Conservation (phyloP, 164 flowering plant species). For the Hamamelis virginiana region DNA sequence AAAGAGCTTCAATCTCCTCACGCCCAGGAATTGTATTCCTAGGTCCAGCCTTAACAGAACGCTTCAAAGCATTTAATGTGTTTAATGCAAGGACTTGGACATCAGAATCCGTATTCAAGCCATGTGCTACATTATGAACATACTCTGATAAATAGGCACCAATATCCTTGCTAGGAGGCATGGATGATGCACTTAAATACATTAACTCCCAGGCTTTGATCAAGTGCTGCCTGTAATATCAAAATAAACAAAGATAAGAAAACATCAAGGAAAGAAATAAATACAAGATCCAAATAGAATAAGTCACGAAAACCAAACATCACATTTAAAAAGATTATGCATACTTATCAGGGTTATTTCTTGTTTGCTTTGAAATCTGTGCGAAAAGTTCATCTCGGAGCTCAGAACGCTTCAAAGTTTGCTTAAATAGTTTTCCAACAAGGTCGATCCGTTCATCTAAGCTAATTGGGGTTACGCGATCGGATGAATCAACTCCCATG, state of each 20-base stretch:
- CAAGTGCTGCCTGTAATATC: slow-evolving; percentile 59
- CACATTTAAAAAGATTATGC: not conserved
- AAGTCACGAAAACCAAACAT: not conserved
- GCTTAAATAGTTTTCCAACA: slow-evolving; percentile 85
- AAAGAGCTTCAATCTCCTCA: slow-evolving; percentile 95
- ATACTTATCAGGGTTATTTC: slow-evolving; percentile 86
- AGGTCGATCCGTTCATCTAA: slow-evolving; percentile 85
- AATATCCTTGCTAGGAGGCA: slow-evolving; percentile 99
- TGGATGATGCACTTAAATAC: slow-evolving; percentile 92
- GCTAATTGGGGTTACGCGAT: slow-evolving; percentile 55
- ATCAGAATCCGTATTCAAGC: slow-evolving; percentile 56
- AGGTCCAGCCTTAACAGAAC: slow-evolving; percentile 93
- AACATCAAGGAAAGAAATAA: not conserved
- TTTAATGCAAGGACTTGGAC: slow-evolving; percentile 73
- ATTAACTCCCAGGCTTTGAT: slow-evolving; percentile 94
- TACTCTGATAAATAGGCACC: slow-evolving; percentile 88
- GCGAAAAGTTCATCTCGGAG: slow-evolving; percentile 95
- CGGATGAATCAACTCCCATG: slow-evolving; percentile 88
- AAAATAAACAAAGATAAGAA: slow-evolving; percentile 9
- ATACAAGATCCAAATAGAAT: not conserved
- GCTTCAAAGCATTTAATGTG: slow-evolving; percentile 84
- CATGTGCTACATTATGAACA: slow-evolving; percentile 82
- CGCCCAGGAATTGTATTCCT: slow-evolving; percentile 85
- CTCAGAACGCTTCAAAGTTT: slow-evolving; percentile 87
- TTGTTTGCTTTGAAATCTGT: slow-evolving; percentile 93